These are phyloP conservation scores for Trametes coccinea DNA, from an alignment of 768 basidiomycete genomes.

Conservation along the genomic window DNA sequence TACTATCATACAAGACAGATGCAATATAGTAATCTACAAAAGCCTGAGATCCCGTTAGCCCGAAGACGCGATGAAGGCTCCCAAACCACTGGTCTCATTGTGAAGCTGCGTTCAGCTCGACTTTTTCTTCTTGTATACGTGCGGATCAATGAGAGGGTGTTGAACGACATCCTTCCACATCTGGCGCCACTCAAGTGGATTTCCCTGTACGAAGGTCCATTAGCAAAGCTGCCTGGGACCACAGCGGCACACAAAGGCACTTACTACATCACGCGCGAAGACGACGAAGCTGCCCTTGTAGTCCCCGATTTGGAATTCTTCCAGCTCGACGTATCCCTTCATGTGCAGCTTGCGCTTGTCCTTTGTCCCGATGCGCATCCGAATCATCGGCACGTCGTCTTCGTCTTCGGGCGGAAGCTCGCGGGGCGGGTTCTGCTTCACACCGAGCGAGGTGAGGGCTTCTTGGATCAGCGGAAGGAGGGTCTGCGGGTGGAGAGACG, in stretches of 20 bases:
- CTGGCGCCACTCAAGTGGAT: slow-evolving; percentile 75
- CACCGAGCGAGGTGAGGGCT: slow-evolving; percentile 47
- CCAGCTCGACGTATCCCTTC: slow-evolving; percentile 77
- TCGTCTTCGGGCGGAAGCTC: slow-evolving; percentile 10
- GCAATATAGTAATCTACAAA: not conserved
- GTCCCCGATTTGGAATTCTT: slow-evolving; percentile 53
- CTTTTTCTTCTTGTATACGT: slow-evolving; percentile 45
- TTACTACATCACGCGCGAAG: slow-evolving; percentile 68
- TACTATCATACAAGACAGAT: slow-evolving; percentile 8
- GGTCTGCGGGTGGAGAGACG: slow-evolving; percentile 51
- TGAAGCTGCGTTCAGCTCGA: not conserved
- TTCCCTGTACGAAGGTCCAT: slow-evolving; percentile 49
- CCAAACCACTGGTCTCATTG: not conserved
- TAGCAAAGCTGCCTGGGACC: not conserved
- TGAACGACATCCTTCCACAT: slow-evolving; percentile 68
- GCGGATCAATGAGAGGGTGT: slow-evolving; percentile 53
- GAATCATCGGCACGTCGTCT: slow-evolving; percentile 10
- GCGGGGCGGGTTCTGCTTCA: slow-evolving; percentile 50
- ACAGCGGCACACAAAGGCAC: slow-evolving; percentile 26
- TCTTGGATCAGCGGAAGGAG: slow-evolving; percentile 57
- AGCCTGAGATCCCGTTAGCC: not conserved
- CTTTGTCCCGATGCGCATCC: slow-evolving; percentile 63
- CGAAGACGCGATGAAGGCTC: not conserved
- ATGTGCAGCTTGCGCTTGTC: slow-evolving; percentile 64
- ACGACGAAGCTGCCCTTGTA: slow-evolving; percentile 62